Evolutionary conservation across 176 grass and related monocot genomes (phyloP).

Genomic region (Triticum dicoccoides): DNA sequence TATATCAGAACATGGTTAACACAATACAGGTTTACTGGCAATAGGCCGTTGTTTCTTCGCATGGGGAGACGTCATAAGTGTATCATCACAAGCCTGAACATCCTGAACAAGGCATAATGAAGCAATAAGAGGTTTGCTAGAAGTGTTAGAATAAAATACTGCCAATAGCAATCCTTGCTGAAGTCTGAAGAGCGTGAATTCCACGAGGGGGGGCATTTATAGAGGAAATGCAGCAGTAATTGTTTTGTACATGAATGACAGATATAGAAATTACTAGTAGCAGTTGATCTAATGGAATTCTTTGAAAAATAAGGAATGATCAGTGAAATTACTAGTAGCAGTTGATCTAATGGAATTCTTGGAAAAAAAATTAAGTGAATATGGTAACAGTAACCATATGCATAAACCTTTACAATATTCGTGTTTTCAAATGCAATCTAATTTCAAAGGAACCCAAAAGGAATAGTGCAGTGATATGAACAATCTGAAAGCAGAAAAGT

Average conservation of each 20-base stretch:
- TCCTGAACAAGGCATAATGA: conserved; percentile 22
- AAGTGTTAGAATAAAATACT: not conserved
- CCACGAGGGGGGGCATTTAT: not conserved
- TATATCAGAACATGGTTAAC: not conserved
- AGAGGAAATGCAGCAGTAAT: not conserved
- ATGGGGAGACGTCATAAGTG: not conserved
- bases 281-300: not conserved
- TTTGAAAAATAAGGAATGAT: not conserved
- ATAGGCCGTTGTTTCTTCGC: not conserved
- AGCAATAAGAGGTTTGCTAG: not conserved
- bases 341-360: not conserved
- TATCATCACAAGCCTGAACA: conserved; percentile 1
- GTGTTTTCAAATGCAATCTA: not conserved
- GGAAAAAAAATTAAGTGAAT: not conserved
- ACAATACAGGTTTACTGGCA: conserved; percentile 33
- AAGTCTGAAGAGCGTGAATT: not conserved
- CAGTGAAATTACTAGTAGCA: not conserved
- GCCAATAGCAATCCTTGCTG: not conserved
- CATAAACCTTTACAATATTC: not conserved
- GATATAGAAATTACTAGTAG: not conserved
- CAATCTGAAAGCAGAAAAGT: not conserved
- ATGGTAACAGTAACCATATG: not conserved
- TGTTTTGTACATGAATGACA: not conserved
- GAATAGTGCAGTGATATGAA: not conserved
- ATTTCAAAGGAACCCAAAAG: not conserved